These are phyloP conservation scores for Phytophthora cactorum DNA, from an alignment of 352 stramenopile genomes.

Conservation along the genomic window DNA sequence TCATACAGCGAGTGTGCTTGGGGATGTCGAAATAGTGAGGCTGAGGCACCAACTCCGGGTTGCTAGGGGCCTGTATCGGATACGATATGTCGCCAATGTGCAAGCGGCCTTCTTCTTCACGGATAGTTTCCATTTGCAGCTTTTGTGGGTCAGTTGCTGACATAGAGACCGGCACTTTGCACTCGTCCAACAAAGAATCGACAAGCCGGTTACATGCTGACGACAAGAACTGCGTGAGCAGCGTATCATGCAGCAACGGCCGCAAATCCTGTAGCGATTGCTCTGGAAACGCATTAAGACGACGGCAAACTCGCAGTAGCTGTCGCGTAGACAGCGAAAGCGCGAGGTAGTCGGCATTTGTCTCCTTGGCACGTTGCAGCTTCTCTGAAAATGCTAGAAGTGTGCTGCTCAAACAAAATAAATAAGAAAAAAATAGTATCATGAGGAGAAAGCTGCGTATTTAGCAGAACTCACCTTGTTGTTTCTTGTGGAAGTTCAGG, in stretches of 20 bases:
- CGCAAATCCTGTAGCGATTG: conserved; percentile 69
- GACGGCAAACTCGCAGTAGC: conserved; percentile 66
- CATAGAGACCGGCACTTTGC: conserved; percentile 33
- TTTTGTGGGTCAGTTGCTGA: neutral
- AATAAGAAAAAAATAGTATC: neutral
- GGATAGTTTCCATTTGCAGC: conserved; percentile 42
- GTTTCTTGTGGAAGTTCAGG: conserved; percentile 59
- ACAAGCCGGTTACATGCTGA: conserved; percentile 55
- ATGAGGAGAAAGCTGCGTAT: neutral
- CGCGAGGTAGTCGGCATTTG: conserved; percentile 51
- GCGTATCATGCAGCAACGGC: conserved; percentile 70
- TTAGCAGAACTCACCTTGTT: conserved; percentile 50
- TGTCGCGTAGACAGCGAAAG: conserved; percentile 74
- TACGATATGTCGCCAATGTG: conserved; percentile 72
- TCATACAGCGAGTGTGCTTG: conserved; percentile 87
- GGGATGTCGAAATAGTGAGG: conserved; percentile 92
- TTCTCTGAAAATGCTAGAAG: conserved; percentile 67
- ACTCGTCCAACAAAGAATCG: conserved; percentile 60
- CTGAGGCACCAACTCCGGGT: conserved; percentile 87
- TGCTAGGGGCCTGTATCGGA: conserved; percentile 51
- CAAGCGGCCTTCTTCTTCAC: conserved; percentile 47
- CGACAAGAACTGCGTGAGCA: conserved; percentile 82
- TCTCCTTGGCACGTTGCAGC: conserved; percentile 46
- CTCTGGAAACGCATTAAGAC: conserved; percentile 71
- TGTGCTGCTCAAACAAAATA: conserved; percentile 34